These are phyloP conservation scores for Nicotiana noctiflora DNA, from an alignment of 257 asterid species.

Conservation along the genomic window DNA sequence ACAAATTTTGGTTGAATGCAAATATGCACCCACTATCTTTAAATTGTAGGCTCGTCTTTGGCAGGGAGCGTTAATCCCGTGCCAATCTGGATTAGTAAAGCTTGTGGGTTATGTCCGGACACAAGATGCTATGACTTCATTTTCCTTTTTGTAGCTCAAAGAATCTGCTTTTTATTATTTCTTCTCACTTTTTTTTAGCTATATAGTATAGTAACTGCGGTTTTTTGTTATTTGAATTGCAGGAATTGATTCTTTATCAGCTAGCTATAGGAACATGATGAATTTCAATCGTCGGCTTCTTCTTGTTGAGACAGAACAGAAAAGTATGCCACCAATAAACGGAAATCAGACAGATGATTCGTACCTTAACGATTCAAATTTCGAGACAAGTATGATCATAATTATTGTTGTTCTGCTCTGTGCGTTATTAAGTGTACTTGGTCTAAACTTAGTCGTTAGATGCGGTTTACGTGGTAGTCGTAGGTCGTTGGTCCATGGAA, in stretches of 20 bases:
- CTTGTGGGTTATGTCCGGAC: too few species aligned
- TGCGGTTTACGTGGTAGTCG: conserved; percentile 38
- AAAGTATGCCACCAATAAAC: background rate
- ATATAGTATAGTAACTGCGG: too few species aligned
- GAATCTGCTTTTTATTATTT: too few species aligned
- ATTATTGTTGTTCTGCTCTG: conserved; percentile 54
- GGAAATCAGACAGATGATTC: conserved; percentile 15
- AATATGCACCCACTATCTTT: too few species aligned
- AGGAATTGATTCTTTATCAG: background rate
- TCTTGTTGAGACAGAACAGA: conserved; percentile 18
- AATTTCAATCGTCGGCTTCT: conserved; percentile 17
- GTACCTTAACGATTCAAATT: conserved; percentile 19
- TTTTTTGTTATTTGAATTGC: background rate
- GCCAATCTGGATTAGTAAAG: too few species aligned
- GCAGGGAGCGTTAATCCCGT: too few species aligned
- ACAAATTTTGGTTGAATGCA: too few species aligned
- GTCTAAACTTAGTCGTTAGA: conserved; percentile 46
- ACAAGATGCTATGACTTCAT: too few species aligned
- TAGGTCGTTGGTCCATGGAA: background rate
- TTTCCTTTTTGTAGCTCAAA: too few species aligned
- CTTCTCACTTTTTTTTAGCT: too few species aligned
- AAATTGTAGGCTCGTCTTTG: too few species aligned
- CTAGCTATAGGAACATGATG: background rate
- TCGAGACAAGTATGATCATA: conserved; percentile 65
- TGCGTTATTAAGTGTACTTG: conserved; percentile 58